Evolutionary conservation across 2,329 filamentous ascomycete genomes (phyloP), one percentile per base, ranked within the genome.

Genomic region (Sclerotinia trifoliorum): DNA sequence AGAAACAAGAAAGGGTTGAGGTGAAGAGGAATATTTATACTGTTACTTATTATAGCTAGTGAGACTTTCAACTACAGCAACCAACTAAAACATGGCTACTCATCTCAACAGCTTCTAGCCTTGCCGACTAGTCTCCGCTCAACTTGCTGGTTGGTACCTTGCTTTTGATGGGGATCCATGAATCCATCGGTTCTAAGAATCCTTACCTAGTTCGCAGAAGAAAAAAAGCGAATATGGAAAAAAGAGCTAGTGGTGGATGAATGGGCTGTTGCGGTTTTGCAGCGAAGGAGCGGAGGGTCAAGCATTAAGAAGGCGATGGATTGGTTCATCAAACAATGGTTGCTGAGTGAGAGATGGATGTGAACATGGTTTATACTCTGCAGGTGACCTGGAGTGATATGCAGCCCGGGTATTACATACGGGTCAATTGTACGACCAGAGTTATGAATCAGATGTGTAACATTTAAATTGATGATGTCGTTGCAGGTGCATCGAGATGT

Each of bases 121-220:
- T 63, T 63, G 60, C 48, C 39, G 48, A 51, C 19, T 46, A 48
- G 60, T 52, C 29, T 51, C 48, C 46, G 60, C 60, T 13, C 39
- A 42, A 56, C 26, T 39, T 42, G 11, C 42, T 24, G n/a, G n/a
- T n/a, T 35, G 48, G 56, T 54, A 62, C 65, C 65, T 67, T 62
- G 56, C 56, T 54, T 42, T 35, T 24, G 21, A 62, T 62, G 58
- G 58, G 26, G 58, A 49, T 49, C 58, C 58, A 49, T 24, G 56
- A 60, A 67, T 52, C 55, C 55, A 66, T 66, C 64, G 21, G 55
- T 61, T 61, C 65, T 52, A 24, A 32, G 55, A 66, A 66, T 46
- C 65, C 65, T 67, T 62, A 46, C 55, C 56, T 52, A 35, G 56
- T 67, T 67, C 56, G 48, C 48, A 62, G 46, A 44, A 61, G 46